phyloP scores from a whole-genome alignment of 192 early-diverging fungal genomes.

The Mortierella antarctica region DNA sequence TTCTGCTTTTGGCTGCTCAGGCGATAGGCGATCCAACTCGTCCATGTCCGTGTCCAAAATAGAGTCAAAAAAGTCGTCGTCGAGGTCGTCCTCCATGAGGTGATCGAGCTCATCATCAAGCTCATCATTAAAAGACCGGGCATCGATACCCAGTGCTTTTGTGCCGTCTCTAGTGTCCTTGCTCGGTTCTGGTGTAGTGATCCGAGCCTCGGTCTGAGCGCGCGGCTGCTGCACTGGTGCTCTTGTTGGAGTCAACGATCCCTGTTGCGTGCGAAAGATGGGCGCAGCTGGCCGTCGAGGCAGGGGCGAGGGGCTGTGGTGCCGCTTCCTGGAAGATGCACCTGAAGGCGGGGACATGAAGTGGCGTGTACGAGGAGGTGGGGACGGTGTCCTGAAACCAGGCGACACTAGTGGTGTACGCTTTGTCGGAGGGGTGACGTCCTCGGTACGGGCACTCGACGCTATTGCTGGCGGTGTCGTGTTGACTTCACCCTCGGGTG shows the following conservation, averaged over 20 bases:
- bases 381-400: constrained; percentile 41
- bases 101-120: not conserved
- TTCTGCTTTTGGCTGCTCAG: not conserved
- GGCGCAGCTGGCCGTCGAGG: constrained; percentile 9
- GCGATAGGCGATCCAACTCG: constrained; percentile 3
- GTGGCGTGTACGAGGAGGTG: constrained; percentile 29
- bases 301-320: constrained; percentile 49
- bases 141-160: too few species aligned
- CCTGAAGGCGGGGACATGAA: constrained; percentile 46
- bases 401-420: constrained; percentile 26
- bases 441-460: not conserved
- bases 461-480: too few species aligned
- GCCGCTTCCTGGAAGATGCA: constrained; percentile 29
- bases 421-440: constrained; percentile 17
- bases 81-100: constrained; percentile 5
- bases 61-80: constrained; percentile 11
- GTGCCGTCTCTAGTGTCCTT: not conserved
- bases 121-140: not conserved
- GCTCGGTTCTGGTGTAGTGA: not conserved
- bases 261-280: not conserved
- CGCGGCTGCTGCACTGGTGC: not conserved
- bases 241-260: not conserved
- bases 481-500: too few species aligned
- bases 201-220: not conserved
- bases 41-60: constrained; percentile 9